These are phyloP conservation scores for Lachnellula cervina DNA, from an alignment of 2,329 filamentous ascomycete species.

Conservation along the genomic window DNA sequence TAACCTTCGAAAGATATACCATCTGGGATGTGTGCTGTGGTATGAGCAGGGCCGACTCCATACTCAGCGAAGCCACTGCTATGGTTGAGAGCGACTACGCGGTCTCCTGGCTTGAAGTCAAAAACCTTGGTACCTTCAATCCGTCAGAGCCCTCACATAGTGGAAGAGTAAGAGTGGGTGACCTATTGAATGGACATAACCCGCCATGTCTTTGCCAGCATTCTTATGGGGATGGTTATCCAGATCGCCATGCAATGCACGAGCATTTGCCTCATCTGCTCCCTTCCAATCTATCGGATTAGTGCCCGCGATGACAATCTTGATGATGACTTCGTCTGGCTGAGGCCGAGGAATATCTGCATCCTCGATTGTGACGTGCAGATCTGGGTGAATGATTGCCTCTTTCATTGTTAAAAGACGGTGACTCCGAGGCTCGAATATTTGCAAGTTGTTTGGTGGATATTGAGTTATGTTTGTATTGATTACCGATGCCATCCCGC, in stretches of 20 bases:
- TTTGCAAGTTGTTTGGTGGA: too few species aligned
- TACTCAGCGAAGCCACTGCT: conserved; percentile 27
- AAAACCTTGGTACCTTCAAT: not conserved
- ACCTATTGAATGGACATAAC: not conserved
- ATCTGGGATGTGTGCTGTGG: conserved; percentile 30
- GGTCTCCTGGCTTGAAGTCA: conserved; percentile 1
- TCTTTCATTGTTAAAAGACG: not conserved
- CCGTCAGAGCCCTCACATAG: not conserved
- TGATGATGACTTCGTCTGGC: not conserved
- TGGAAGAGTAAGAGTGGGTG: not conserved
- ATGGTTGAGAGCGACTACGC: not conserved
- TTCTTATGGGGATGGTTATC: not conserved
- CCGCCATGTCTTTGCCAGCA: not conserved
- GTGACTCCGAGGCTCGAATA: not conserved
- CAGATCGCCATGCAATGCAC: not conserved
- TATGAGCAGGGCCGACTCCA: conserved; percentile 25
- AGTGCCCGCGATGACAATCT: not conserved
- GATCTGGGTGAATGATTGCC: not conserved
- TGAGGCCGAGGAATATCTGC: not conserved
- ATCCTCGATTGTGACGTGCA: not conserved
- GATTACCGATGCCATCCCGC: too few species aligned
- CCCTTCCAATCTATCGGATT: conserved; percentile 5
- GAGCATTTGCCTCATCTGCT: not conserved
- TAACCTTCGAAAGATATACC: conserved; percentile 23
- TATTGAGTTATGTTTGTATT: too few species aligned